Evolutionary conservation across 371 early-diverging fungal species (phyloP).

Genomic region (Mortierella sp.): DNA sequence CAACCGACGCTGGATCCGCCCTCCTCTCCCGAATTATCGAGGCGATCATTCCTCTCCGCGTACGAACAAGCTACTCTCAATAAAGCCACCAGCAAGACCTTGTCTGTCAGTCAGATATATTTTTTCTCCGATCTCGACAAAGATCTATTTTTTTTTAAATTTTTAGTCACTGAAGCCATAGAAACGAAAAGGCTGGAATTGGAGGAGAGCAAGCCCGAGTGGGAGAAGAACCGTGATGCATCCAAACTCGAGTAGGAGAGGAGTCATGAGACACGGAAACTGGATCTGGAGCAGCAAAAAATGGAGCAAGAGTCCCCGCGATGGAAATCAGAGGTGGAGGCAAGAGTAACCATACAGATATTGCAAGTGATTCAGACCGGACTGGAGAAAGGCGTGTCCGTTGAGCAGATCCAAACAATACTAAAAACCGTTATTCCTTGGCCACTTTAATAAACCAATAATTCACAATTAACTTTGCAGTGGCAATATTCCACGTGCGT

Average conservation of each 20-base stretch:
- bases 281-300: not conserved
- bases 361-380: constrained; percentile 13
- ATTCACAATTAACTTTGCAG: not conserved
- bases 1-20: not conserved
- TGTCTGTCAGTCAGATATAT: not conserved
- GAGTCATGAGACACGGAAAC: not conserved
- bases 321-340: constrained; percentile 5
- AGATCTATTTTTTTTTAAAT: not conserved
- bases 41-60: constrained; percentile 3
- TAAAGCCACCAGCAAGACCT: not conserved
- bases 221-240: not conserved
- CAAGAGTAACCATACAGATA: constrained; percentile 3
- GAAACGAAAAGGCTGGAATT: constrained; percentile 12
- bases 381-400: constrained; percentile 8
- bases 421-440: not conserved
- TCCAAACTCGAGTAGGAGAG: not conserved
- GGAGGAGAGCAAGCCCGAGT: constrained; percentile 1
- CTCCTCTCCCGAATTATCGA: not conserved
- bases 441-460: not conserved
- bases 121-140: not conserved
- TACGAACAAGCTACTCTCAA: not conserved
- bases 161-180: constrained; percentile 8
- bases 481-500: not conserved
- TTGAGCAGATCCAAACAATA: not conserved
- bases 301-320: constrained; percentile 11